These are phyloP conservation scores for Protea cynaroides DNA, from an alignment of 164 flowering plant genomes.

Conservation along the genomic window DNA sequence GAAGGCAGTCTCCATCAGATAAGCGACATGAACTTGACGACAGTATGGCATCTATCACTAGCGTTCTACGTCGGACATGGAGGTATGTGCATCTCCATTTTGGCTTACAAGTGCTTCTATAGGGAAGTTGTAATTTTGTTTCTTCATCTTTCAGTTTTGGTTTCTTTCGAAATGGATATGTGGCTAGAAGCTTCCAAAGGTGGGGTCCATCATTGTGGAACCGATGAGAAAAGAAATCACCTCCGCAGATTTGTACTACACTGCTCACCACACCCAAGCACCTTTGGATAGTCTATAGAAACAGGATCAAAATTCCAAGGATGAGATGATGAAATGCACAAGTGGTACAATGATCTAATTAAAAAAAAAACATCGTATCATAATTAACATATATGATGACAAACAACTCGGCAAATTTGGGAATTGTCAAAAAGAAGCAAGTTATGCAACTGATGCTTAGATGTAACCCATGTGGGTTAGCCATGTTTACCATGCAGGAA, in stretches of 20 bases:
- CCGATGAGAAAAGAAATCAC: slow-evolving; percentile 91
- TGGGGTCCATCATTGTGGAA: slow-evolving; percentile 76
- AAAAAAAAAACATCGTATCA: neutral
- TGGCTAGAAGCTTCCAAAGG: slow-evolving; percentile 73
- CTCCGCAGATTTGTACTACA: slow-evolving; percentile 69
- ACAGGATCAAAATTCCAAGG: slow-evolving; percentile 2
- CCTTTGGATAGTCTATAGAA: slow-evolving; percentile 55
- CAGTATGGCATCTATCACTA: no score
- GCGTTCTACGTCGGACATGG: no score
- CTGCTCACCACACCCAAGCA: slow-evolving; percentile 56
- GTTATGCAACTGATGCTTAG: no score
- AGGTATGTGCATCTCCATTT: no score
- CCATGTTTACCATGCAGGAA: no score
- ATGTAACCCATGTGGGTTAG: no score
- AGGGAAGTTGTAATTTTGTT: slow-evolving; percentile 64
- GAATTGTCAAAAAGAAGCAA: no score
- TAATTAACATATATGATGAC: neutral
- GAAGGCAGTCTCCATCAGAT: no score
- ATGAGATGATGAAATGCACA: neutral
- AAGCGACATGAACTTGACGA: no score
- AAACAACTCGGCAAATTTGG: neutral
- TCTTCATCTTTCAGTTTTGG: slow-evolving; percentile 32
- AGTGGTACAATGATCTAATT: neutral
- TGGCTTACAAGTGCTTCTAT: slow-evolving; percentile 44
- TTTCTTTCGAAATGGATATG: slow-evolving; percentile 54